These are phyloP conservation scores for Colletotrichum paranaense DNA, from an alignment of 2,329 filamentous ascomycete species.

Conservation along the genomic window DNA sequence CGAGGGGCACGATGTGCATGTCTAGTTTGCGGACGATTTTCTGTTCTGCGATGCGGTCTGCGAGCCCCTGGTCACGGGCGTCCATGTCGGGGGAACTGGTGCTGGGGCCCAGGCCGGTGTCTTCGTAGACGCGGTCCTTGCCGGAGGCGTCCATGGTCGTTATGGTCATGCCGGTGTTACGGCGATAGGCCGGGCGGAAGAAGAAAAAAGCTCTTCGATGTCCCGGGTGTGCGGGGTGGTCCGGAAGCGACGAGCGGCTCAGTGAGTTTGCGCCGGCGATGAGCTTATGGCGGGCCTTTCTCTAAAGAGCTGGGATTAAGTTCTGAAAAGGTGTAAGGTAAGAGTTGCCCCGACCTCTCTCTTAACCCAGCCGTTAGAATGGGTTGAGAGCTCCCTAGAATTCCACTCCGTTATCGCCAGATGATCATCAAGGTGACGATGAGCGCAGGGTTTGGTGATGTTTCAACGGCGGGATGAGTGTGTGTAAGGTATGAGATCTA, in stretches of 20 bases:
- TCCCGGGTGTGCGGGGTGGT: neutral
- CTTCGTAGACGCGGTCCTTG: slow-evolving; percentile 3
- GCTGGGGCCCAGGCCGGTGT: slow-evolving; percentile 6
- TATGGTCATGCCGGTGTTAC: neutral
- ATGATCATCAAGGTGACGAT: neutral
- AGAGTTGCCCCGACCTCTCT: too few species aligned
- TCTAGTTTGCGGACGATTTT: slow-evolving; percentile 75
- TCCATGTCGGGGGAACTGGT: slow-evolving; percentile 2
- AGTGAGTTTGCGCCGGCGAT: neutral
- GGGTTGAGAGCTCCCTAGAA: neutral
- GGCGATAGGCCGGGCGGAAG: neutral
- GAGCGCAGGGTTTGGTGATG: neutral
- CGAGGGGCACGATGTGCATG: slow-evolving; percentile 70
- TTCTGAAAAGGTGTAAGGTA: too few species aligned
- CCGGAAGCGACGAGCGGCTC: neutral
- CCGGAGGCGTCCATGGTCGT: slow-evolving; percentile 15
- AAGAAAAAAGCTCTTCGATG: neutral
- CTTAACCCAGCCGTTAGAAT: neutral
- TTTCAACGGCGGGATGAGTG: neutral
- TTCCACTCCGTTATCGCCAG: neutral
- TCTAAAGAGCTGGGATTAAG: neutral
- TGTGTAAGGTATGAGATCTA: neutral
- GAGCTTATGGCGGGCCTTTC: neutral
- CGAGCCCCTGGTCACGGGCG: neutral
- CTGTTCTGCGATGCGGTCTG: slow-evolving; percentile 52